Conservation (phyloP, 805 yeast genomes). For the Danielia reshetovae region DNA sequence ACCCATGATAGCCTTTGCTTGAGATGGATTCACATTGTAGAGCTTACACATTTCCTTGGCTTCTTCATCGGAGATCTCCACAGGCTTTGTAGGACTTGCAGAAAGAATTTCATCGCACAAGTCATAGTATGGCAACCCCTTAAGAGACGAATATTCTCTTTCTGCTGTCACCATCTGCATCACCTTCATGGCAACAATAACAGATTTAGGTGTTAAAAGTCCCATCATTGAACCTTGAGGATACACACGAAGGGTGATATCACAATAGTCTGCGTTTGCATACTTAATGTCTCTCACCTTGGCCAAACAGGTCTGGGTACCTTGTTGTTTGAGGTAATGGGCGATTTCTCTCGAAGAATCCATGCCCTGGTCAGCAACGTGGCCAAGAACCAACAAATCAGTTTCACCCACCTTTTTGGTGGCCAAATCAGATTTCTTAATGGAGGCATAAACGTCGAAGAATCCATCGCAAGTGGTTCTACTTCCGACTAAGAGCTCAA, state of each 20-base stretch:
- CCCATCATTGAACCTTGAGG: constrained; percentile 51
- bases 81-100: constrained; percentile 57
- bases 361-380: constrained; percentile 22
- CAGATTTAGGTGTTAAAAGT: constrained; percentile 58
- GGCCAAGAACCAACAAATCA: constrained; percentile 64
- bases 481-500: constrained; percentile 68
- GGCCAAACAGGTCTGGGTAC: constrained; percentile 64
- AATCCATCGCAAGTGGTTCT: constrained; percentile 82
- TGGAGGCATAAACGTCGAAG: constrained; percentile 78
- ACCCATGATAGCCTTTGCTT: constrained; percentile 83
- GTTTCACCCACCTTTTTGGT: constrained; percentile 64
- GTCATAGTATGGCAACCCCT: constrained; percentile 80
- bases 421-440: constrained; percentile 47
- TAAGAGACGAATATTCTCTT: constrained; percentile 83
- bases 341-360: constrained; percentile 17
- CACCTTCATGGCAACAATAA: constrained; percentile 64
- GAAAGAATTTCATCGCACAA: constrained; percentile 59
- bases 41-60: constrained; percentile 43
- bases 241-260: constrained; percentile 67
- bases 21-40: constrained; percentile 77
- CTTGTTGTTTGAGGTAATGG: constrained; percentile 25
- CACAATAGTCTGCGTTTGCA: constrained; percentile 62
- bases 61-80: constrained; percentile 26
- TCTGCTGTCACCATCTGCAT: constrained; percentile 90
- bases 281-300: constrained; percentile 71